These are phyloP conservation scores for Amanita molliuscula DNA, from an alignment of 768 basidiomycete species.

Conservation along the genomic window DNA sequence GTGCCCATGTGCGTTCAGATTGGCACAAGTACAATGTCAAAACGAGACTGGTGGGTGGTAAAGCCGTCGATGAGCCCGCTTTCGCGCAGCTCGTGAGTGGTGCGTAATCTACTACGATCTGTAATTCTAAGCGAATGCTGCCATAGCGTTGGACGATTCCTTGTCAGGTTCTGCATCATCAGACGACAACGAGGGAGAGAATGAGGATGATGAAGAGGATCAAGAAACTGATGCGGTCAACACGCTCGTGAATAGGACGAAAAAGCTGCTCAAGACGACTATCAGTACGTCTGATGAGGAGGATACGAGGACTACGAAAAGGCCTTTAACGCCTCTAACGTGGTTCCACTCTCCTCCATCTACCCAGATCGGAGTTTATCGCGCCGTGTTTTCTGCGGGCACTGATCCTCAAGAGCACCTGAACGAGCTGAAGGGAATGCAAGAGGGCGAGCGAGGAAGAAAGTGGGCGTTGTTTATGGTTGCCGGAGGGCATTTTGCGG, in stretches of 20 bases:
- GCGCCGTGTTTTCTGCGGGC: constrained; percentile 53
- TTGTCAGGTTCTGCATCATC: constrained; percentile 88
- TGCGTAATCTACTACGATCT: constrained; percentile 22
- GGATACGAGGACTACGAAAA: constrained; percentile 7
- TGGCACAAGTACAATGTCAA: constrained; percentile 99
- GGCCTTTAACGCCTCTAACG: constrained; percentile 55
- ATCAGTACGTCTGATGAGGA: constrained; percentile 10
- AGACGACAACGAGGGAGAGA: constrained; percentile 27
- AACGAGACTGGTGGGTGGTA: constrained; percentile 53
- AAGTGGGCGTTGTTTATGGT: constrained; percentile 95
- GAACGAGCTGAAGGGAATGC: constrained; percentile 54
- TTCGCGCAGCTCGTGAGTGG: constrained; percentile 80
- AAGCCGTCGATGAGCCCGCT: constrained; percentile 53
- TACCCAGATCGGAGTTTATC: constrained; percentile 88
- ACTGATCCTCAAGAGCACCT: constrained; percentile 40
- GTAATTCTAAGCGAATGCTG: neutral
- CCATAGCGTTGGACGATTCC: constrained; percentile 81
- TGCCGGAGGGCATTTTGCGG: constrained; percentile 97
- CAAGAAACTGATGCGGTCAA: constrained; percentile 64
- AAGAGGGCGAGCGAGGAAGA: constrained; percentile 37
- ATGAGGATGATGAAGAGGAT: constrained; percentile 22
- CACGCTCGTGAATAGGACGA: constrained; percentile 54
- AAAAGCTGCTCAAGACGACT: constrained; percentile 21
- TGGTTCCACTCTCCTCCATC: constrained; percentile 88
- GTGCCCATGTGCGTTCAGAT: constrained; percentile 83